Evolutionary conservation across 2,329 filamentous ascomycete species (phyloP).

Genomic region (Drechslerella coelobrocha): DNA sequence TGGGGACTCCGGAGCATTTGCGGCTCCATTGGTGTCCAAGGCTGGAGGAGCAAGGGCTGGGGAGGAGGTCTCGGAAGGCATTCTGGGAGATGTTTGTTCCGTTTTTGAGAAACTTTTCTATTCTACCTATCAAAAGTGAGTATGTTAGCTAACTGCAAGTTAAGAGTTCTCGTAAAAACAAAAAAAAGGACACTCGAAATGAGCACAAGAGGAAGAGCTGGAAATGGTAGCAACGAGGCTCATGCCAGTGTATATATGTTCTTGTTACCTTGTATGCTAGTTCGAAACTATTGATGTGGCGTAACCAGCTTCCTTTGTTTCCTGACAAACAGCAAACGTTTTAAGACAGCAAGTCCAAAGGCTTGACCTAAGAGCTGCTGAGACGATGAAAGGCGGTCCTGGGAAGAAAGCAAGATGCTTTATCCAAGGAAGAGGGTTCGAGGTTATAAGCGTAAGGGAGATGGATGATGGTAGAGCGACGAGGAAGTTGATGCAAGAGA

Average conservation of each 20-base stretch:
- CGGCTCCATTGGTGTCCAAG: constrained; percentile 76
- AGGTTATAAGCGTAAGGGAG: not conserved
- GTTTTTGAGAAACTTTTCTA: constrained; percentile 4
- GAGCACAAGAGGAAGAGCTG: no score
- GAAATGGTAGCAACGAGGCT: no score
- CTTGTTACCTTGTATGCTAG: not conserved
- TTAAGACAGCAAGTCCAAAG: not conserved
- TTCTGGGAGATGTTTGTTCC: constrained; percentile 59
- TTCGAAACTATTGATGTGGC: not conserved
- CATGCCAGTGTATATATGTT: no score
- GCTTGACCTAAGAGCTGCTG: not conserved
- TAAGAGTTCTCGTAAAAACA: no score
- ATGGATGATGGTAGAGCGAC: not conserved
- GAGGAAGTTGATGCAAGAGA: not conserved
- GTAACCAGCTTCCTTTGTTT: not conserved
- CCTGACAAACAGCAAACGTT: not conserved
- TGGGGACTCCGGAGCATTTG: constrained; percentile 64
- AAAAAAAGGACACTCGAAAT: no score
- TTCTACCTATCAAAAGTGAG: not conserved
- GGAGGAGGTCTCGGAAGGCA: constrained; percentile 68
- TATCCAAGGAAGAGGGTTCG: not conserved
- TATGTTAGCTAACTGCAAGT: not conserved
- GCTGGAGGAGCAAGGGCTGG: constrained; percentile 71
- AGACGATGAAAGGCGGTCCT: not conserved
- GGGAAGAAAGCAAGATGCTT: not conserved